phyloP scores from a whole-genome alignment of 352 stramenopile species.

The Phytophthora sojae region DNA sequence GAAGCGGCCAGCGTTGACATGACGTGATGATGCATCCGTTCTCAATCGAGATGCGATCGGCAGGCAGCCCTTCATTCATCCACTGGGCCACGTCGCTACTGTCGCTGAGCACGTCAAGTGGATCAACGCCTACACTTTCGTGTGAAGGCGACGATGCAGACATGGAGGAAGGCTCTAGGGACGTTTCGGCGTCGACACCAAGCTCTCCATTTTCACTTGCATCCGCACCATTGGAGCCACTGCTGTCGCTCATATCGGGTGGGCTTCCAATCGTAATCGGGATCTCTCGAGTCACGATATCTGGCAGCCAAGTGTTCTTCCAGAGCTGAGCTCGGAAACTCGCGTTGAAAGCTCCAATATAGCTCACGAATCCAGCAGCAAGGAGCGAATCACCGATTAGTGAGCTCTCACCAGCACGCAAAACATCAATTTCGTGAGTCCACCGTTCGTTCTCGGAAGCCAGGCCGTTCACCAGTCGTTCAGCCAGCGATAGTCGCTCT shows the following conservation, averaged over 20 bases:
- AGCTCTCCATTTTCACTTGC: conserved; percentile 4
- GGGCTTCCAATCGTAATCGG: conserved; percentile 62
- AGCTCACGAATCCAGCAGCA: conserved; percentile 91
- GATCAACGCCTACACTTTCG: conserved; percentile 65
- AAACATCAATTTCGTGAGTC: conserved; percentile 87
- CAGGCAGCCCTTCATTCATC: conserved; percentile 93
- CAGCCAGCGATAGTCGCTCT: conserved; percentile 86
- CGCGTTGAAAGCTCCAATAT: conserved; percentile 92
- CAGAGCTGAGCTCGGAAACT: conserved; percentile 85
- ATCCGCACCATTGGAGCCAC: background rate
- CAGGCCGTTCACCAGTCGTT: conserved; percentile 90
- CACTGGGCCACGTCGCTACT: conserved; percentile 88
- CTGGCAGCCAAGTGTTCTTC: conserved; percentile 87
- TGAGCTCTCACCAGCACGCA: conserved; percentile 74
- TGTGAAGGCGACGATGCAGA: conserved; percentile 5
- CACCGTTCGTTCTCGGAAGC: conserved; percentile 91
- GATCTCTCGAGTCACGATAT: conserved; percentile 89
- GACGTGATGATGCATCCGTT: conserved; percentile 94
- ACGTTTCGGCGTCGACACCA: conserved; percentile 1
- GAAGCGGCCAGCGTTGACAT: conserved; percentile 87
- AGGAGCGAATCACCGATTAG: conserved; percentile 91
- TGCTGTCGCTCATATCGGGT: conserved; percentile 14
- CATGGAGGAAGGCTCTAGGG: conserved; percentile 7
- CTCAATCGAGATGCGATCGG: conserved; percentile 92
- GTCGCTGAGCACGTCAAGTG: conserved; percentile 87